Conservation (phyloP, 2,329 filamentous ascomycete species). For the Didymella exigua region DNA sequence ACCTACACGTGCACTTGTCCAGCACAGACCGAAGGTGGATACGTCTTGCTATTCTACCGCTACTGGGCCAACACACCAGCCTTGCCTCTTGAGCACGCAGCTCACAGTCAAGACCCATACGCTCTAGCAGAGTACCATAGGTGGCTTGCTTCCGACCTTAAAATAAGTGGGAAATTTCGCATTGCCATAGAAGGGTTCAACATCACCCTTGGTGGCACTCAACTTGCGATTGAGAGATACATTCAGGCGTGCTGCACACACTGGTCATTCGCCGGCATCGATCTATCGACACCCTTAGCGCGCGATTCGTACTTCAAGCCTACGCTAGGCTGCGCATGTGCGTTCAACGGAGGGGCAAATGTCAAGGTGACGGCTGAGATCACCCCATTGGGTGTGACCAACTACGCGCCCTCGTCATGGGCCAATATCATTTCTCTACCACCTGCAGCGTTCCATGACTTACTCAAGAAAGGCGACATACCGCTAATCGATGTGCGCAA, state of each 20-base stretch:
- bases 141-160: constrained; percentile 11
- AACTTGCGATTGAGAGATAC: constrained; percentile 17
- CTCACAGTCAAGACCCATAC: constrained; percentile 10
- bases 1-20: constrained; percentile 27
- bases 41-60: constrained; percentile 31
- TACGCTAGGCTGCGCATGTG: constrained; percentile 30
- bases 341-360: constrained; percentile 19
- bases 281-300: constrained; percentile 11
- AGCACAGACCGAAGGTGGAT: constrained; percentile 18
- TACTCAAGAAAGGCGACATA: constrained; percentile 21
- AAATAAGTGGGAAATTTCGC: constrained; percentile 28
- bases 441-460: constrained; percentile 27
- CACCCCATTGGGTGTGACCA: constrained; percentile 31
- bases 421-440: constrained; percentile 22
- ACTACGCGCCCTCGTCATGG: constrained; percentile 31
- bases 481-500: constrained; percentile 33
- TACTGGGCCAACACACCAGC: constrained; percentile 27
- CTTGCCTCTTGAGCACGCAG: constrained; percentile 12
- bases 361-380: constrained; percentile 29
- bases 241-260: constrained; percentile 24
- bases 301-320: constrained; percentile 30
- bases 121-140: constrained; percentile 23
- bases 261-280: constrained; percentile 29
- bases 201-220: constrained; percentile 29
- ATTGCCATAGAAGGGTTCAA: constrained; percentile 34